These are phyloP conservation scores for Hyaloscypha bicolor DNA, from an alignment of 495 filamentous ascomycete species.

Conservation along the genomic window DNA sequence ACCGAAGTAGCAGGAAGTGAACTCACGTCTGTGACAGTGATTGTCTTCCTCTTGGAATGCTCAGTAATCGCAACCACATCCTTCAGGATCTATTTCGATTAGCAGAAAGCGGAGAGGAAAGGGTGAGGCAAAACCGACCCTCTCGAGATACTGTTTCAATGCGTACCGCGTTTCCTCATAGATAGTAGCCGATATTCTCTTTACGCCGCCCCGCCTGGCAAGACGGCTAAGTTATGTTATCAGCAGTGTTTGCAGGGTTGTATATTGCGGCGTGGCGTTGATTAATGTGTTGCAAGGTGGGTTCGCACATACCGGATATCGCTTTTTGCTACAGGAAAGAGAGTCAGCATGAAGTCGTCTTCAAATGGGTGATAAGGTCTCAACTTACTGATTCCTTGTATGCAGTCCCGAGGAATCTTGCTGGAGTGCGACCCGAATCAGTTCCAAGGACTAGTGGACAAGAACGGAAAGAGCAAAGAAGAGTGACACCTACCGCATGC, in stretches of 20 bases:
- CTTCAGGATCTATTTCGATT: constrained; percentile 48
- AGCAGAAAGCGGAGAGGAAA: background rate
- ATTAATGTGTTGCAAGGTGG: background rate
- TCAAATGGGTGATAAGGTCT: background rate
- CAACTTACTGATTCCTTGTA: constrained; percentile 65
- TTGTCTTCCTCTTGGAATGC: constrained; percentile 52
- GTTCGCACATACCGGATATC: constrained; percentile 63
- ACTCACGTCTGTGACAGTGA: constrained; percentile 67
- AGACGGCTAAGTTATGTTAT: constrained; percentile 58
- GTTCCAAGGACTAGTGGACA: background rate
- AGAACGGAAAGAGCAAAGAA: background rate
- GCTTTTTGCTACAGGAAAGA: constrained; percentile 51
- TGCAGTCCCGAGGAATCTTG: constrained; percentile 62
- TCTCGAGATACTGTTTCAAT: constrained; percentile 53
- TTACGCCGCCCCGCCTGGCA: constrained; percentile 77
- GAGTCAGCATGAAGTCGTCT: background rate
- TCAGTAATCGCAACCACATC: constrained; percentile 55
- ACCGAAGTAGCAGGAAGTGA: constrained; percentile 9
- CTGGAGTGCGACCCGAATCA: constrained; percentile 37
- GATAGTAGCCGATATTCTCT: constrained; percentile 67
- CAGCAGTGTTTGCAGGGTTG: background rate
- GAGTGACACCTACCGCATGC: background rate
- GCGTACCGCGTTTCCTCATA: constrained; percentile 68
- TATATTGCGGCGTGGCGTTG: too few relatives aligned
- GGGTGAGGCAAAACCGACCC: constrained; percentile 43